A percentile compares a stretch with the other conserved stretches of the same genome.
Evolutionary conservation across 129 eudicot genomes (phyloP).

Genomic region (Artemisia tridentata): DNA sequence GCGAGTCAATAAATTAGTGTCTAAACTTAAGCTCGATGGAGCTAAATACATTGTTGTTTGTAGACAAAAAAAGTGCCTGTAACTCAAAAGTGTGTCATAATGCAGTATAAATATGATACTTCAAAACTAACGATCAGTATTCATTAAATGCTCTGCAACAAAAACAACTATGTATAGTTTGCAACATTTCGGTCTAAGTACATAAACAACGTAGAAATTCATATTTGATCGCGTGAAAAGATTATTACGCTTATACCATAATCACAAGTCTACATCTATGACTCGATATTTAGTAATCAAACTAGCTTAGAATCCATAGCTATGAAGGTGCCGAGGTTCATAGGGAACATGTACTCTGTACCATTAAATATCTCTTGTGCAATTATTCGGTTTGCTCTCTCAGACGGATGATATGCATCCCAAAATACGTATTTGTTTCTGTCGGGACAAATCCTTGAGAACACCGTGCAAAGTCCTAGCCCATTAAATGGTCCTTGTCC

Average conservation of each 20-base stretch:
- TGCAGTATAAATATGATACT: background rate
- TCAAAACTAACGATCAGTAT: background rate
- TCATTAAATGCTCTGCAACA: background rate
- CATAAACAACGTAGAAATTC: constrained; percentile 1
- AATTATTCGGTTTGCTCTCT: constrained; percentile 56
- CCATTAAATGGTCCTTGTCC: constrained; percentile 83
- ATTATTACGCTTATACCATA: background rate
- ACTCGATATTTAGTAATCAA: background rate
- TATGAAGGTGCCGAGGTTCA: constrained; percentile 53
- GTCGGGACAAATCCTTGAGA: constrained; percentile 54
- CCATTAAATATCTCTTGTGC: constrained; percentile 50
- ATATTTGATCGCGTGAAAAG: background rate
- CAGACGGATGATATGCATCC: constrained; percentile 73
- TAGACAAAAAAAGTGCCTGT: no score
- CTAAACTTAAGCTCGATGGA: no score
- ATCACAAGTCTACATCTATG: background rate
- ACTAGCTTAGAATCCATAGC: constrained; percentile 38
- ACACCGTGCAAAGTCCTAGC: constrained; percentile 61
- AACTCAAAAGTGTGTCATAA: constrained; percentile 9
- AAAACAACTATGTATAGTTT: background rate
- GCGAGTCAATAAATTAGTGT: no score
- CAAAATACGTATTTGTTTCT: constrained; percentile 58
- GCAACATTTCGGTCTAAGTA: background rate
- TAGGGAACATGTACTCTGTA: constrained; percentile 46
- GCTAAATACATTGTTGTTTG: no score